These are phyloP conservation scores for Canavalia ensiformis DNA, from an alignment of 306 rosid species.

Conservation along the genomic window DNA sequence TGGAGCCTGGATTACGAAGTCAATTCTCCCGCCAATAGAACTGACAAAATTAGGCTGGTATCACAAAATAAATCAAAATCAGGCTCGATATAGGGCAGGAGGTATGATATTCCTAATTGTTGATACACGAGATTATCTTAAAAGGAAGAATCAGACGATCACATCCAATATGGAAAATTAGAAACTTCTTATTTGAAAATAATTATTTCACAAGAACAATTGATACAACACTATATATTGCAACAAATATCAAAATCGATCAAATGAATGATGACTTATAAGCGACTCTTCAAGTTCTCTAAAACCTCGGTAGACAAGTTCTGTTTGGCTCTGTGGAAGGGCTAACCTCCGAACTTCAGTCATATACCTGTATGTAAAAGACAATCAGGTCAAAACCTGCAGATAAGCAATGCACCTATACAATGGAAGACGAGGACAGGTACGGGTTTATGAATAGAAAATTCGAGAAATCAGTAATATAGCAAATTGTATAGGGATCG, in stretches of 20 bases:
- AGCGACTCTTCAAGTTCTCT: slow-evolving; percentile 94
- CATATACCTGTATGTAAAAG: slow-evolving; percentile 75
- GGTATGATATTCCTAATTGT: slow-evolving; percentile 25
- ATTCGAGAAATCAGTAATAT: slow-evolving; percentile 1
- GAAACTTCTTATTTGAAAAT: slow-evolving; percentile 47
- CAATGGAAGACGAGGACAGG: neutral
- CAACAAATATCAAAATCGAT: slow-evolving; percentile 69
- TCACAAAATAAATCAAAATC: neutral
- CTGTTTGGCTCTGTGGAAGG: slow-evolving; percentile 88
- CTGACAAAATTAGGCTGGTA: slow-evolving; percentile 17
- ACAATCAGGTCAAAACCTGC: slow-evolving; percentile 36
- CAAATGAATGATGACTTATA: slow-evolving; percentile 73
- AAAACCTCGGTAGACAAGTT: slow-evolving; percentile 80
- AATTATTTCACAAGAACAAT: slow-evolving; percentile 48
- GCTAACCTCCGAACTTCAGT: slow-evolving; percentile 91
- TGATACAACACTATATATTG: slow-evolving; percentile 55
- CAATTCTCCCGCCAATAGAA: neutral
- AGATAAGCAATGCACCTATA: slow-evolving; percentile 23
- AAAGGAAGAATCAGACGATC: slow-evolving; percentile 1
- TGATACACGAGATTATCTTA: slow-evolving; percentile 22
- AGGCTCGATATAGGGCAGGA: slow-evolving; percentile 10
- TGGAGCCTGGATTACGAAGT: neutral
- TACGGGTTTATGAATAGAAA: neutral
- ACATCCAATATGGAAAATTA: slow-evolving; percentile 42
- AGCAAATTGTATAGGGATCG: slow-evolving; percentile 24